A percentile compares a stretch with the other conserved stretches of the same genome.
These are phyloP conservation scores for Fusarium sp. DNA, from an alignment of 2,329 filamentous ascomycete species.

Conservation along the genomic window DNA sequence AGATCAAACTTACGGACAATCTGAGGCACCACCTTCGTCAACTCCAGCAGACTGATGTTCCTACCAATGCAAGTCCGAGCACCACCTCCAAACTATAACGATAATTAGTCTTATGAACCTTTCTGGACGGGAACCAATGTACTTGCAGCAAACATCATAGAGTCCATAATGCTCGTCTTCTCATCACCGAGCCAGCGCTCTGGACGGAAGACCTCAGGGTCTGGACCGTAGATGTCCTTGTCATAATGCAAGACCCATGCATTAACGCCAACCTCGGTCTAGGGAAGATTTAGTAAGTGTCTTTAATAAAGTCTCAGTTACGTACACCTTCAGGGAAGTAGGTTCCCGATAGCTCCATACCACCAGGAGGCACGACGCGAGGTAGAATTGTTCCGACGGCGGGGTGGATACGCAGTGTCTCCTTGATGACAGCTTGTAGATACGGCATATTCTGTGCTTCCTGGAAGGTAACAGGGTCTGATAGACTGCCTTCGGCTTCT, in stretches of 20 bases:
- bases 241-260: neutral
- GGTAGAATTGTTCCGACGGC: neutral
- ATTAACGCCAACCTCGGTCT: neutral
- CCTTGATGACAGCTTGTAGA: neutral
- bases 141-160: neutral
- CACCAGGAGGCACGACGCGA: neutral
- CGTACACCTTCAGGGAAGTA: neutral
- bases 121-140: neutral
- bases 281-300: neutral
- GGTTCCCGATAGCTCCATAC: neutral
- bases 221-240: neutral
- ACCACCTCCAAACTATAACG: neutral
- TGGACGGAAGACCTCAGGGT: neutral
- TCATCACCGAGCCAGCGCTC: neutral
- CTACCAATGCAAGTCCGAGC: neutral
- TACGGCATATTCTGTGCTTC: neutral
- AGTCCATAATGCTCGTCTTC: neutral
- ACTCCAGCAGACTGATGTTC: neutral
- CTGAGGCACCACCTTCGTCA: neutral
- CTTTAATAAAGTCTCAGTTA: neutral
- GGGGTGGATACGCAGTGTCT: neutral
- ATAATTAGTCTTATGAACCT: neutral
- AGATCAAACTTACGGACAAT: neutral
- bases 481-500: neutral
- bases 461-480: neutral